Base-by-base conservation (phyloP, 208 protist genomes). In the Leishmania lainsoni region DNA sequence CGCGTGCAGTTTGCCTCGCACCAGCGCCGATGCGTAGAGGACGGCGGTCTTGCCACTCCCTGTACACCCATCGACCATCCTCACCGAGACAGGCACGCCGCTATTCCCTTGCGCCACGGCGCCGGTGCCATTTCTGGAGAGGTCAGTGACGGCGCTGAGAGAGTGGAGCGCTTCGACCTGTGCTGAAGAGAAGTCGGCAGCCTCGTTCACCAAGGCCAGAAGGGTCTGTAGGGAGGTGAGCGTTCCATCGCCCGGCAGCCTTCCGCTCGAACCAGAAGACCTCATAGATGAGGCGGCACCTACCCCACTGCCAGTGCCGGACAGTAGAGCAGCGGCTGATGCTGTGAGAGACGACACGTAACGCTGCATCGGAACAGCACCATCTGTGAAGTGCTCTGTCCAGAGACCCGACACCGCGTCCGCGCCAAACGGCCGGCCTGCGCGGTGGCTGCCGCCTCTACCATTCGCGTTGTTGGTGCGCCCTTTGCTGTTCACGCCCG, bases 31-130 rank as follows among this genome's bases (percentile, higher is more conserved):
- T 16, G 94, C 89, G 72, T 88, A 86, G 48, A 96, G 85, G 10
- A 96, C 79, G 49, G 90, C 86, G 3, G 94, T 94, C 76, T 95
- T 95, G 22, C 94, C 94, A 68, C 91, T 94, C 26, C 93, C 93
- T 3, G 87, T 87, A 65, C 85, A 80, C 12, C 93, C 93, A 32
- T 91, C 87, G 48, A 93, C 81, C 42, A 87, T 78, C 51, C 84
- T 82, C 63, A 97, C 81, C 14, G 71, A 83, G 12, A 79, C 68
- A n/a, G 77, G 85, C 22, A 68, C 81, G 22, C 59, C 17, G 51
- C 58, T 32, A 32, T 35, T 68, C 32, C 71, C 76, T 52, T 73
- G 61, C 49, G 29, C 58, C n/a, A 63, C 72, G 49, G 65, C 32
- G 70, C 66, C 75, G 32, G 52, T 39, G 66, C 70, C 35, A 29